Conservation (phyloP, 106 monocot species). For the Triglochin maritima region DNA sequence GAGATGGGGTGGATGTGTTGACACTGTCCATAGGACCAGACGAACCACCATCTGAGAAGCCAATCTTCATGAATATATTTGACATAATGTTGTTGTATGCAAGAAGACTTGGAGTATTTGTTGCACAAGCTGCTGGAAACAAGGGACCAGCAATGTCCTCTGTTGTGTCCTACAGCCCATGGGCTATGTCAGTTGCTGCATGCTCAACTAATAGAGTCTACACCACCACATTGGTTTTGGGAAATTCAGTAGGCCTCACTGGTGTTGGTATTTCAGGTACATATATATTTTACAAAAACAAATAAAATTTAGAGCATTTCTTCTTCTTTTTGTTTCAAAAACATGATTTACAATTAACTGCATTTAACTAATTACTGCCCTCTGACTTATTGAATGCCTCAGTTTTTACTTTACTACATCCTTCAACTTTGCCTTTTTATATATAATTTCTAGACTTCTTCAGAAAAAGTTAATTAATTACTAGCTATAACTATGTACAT, state of each 20-base stretch:
- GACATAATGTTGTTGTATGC: conserved; percentile 46
- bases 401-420: too few relatives aligned
- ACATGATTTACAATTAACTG: neutral
- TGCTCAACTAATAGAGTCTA: conserved; percentile 46
- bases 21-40: conserved; percentile 68
- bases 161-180: conserved; percentile 58
- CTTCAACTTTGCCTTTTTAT: too few relatives aligned
- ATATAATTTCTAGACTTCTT: too few relatives aligned
- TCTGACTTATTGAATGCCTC: too few relatives aligned
- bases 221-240: conserved; percentile 20
- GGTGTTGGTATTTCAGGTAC: conserved; percentile 60
- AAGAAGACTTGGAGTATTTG: conserved; percentile 55
- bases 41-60: conserved; percentile 21
- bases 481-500: too few relatives aligned
- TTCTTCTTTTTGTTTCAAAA: neutral
- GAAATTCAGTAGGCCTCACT: conserved; percentile 15
- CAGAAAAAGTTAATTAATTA: too few relatives aligned
- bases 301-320: neutral
- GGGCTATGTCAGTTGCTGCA: conserved; percentile 51
- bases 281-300: neutral
- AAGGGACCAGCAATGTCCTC: conserved; percentile 47
- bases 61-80: conserved; percentile 42
- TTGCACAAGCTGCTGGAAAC: conserved; percentile 76
- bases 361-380: neutral
- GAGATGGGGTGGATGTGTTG: conserved; percentile 61